Conservation (phyloP, 192 early-diverging fungal species). For the Umbelopsis sp. region DNA sequence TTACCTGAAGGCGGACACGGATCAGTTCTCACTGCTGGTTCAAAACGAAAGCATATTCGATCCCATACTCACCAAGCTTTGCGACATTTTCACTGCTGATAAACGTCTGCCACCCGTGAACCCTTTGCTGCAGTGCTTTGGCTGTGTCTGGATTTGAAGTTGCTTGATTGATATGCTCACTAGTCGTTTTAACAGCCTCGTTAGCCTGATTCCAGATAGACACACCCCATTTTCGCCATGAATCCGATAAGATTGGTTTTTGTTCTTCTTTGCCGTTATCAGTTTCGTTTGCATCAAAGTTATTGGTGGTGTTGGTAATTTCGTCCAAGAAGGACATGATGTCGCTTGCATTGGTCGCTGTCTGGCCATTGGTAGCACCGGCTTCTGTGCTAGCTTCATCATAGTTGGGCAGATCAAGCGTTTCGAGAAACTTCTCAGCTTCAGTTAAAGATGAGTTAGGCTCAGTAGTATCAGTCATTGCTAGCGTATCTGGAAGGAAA, state of each 20-base stretch:
- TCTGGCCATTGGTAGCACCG: background rate
- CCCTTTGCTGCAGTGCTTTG: conserved; percentile 46
- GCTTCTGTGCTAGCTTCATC: background rate
- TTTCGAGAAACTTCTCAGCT: conserved; percentile 41
- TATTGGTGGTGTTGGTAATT: conserved; percentile 24
- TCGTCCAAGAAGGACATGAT: conserved; percentile 41
- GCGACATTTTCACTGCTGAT: conserved; percentile 59
- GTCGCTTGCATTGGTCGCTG: conserved; percentile 31
- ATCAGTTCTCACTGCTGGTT: background rate
- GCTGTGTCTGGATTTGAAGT: conserved; percentile 45
- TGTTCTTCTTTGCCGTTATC: background rate
- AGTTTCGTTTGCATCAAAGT: background rate
- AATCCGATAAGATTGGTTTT: background rate
- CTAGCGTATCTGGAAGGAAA: background rate
- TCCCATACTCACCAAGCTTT: conserved; percentile 46
- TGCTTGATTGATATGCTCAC: conserved; percentile 52
- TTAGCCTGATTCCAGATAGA: conserved; percentile 52
- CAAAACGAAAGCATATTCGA: background rate
- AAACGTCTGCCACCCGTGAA: conserved; percentile 42
- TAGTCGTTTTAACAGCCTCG: conserved; percentile 58
- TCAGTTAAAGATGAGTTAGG: conserved; percentile 17
- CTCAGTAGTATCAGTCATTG: background rate
- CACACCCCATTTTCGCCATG: conserved; percentile 48
- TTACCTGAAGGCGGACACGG: conserved; percentile 34
- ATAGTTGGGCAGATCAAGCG: conserved; percentile 28